Conservation (phyloP, 108 stramenopile genomes). For the Thalassiosira profunda region DNA sequence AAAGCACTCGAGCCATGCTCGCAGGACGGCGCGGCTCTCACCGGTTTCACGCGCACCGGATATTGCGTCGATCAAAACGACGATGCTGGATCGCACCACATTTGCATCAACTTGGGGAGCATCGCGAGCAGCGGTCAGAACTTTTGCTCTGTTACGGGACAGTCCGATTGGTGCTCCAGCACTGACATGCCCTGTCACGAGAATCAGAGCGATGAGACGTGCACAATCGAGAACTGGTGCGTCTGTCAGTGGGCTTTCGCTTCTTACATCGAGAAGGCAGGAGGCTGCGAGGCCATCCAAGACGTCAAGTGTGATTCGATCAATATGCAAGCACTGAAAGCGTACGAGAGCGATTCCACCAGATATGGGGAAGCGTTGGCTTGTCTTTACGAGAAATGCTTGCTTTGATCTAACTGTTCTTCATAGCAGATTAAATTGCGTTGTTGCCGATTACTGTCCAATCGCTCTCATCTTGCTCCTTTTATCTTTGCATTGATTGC, state of each 20-base stretch:
- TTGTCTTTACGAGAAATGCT: slow-evolving; percentile 19
- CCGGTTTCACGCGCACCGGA: slow-evolving; percentile 58
- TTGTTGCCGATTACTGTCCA: no score
- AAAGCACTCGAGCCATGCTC: slow-evolving; percentile 46
- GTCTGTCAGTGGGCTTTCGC: slow-evolving; percentile 82
- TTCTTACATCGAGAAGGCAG: slow-evolving; percentile 57
- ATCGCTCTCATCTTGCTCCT: no score
- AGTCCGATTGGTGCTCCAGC: slow-evolving; percentile 57
- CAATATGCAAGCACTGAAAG: slow-evolving; percentile 56
- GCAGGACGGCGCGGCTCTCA: slow-evolving; percentile 51
- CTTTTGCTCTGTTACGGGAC: slow-evolving; percentile 68
- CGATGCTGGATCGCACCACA: slow-evolving; percentile 62
- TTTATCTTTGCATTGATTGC: slow-evolving; percentile 6
- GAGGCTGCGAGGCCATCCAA: slow-evolving; percentile 73
- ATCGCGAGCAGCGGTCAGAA: slow-evolving; percentile 33
- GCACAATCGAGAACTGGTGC: slow-evolving; percentile 58
- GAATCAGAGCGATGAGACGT: slow-evolving; percentile 6
- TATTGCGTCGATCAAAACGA: slow-evolving; percentile 51
- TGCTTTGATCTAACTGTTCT: not conserved
- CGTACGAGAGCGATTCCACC: slow-evolving; percentile 34
- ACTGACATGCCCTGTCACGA: slow-evolving; percentile 55
- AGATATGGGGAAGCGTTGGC: slow-evolving; percentile 26
- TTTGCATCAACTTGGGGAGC: slow-evolving; percentile 55
- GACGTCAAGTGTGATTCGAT: slow-evolving; percentile 58
- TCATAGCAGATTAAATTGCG: no score